phyloP scores from a whole-genome alignment of 352 stramenopile genomes.

The Phytophthora meadii region DNA sequence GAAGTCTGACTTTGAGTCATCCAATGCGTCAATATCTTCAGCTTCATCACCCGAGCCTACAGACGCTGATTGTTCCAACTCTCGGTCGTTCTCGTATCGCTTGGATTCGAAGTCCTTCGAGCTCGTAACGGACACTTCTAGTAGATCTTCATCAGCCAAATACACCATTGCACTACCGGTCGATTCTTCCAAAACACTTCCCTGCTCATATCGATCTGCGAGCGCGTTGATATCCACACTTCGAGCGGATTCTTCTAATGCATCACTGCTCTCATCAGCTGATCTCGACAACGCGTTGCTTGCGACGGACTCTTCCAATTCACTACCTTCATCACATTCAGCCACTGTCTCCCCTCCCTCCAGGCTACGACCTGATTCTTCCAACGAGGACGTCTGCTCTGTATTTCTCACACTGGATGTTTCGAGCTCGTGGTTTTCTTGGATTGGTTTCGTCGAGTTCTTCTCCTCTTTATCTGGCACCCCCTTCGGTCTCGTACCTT shows the following conservation, averaged over 20 bases:
- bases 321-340: conserved; percentile 2
- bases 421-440: too few relatives aligned
- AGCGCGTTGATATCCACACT: neutral
- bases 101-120: neutral
- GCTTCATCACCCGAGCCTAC: neutral
- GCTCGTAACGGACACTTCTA: conserved; percentile 1
- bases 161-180: neutral
- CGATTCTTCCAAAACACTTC: conserved; percentile 1
- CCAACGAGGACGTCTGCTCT: conserved; percentile 3
- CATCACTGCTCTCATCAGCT: neutral
- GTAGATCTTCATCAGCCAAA: neutral
- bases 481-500: neutral
- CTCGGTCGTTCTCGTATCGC: neutral
- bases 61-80: conserved; percentile 2
- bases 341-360: neutral
- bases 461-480: too few relatives aligned
- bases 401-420: too few relatives aligned
- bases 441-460: too few relatives aligned
- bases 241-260: neutral
- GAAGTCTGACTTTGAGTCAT: conserved; percentile 1
- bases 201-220: conserved; percentile 1
- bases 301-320: conserved; percentile 8
- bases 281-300: neutral
- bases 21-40: conserved; percentile 6
- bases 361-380: neutral